Percentiles rank a stretch among this genome's conserved stretches.
phyloP scores from a whole-genome alignment of 208 protist species.

The Herpetomonas samuelpessoai region DNA sequence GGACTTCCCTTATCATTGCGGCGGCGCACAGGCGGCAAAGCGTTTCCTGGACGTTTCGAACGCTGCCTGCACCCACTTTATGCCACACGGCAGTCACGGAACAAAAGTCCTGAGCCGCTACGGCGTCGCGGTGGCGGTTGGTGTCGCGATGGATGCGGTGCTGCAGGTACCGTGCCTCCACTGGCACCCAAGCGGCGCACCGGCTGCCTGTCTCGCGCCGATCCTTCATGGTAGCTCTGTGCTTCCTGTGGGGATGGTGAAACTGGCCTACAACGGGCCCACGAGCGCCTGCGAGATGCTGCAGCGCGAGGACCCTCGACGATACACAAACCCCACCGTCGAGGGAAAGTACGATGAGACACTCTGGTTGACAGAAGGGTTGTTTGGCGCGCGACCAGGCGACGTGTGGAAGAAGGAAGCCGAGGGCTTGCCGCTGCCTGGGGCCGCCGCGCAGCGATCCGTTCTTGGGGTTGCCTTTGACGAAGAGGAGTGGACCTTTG shows the following conservation, averaged over 20 bases:
- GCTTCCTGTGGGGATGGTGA: constrained; percentile 47
- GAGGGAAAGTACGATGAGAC: constrained; percentile 41
- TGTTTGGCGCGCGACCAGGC: constrained; percentile 66
- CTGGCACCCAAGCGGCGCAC: constrained; percentile 74
- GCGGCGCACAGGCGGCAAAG: constrained; percentile 56
- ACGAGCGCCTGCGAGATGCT: constrained; percentile 37
- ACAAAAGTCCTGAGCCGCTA: constrained; percentile 76
- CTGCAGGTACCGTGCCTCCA: constrained; percentile 37
- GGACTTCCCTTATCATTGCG: constrained; percentile 83
- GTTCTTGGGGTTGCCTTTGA: constrained; percentile 70
- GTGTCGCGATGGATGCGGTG: constrained; percentile 25
- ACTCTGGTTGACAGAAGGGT: constrained; percentile 66
- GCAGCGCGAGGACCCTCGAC: constrained; percentile 38
- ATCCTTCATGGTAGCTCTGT: constrained; percentile 48
- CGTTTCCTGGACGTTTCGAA: constrained; percentile 70
- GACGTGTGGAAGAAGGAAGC: no score
- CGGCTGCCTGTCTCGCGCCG: constrained; percentile 68
- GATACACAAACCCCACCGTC: constrained; percentile 57
- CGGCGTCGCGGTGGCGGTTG: constrained; percentile 66
- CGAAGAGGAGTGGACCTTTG: constrained; percentile 45
- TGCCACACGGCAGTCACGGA: constrained; percentile 40
- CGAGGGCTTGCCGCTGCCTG: no score
- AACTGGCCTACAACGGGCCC: constrained; percentile 78
- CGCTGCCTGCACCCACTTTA: constrained; percentile 23
- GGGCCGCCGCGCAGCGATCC: background rate